A percentile compares a stretch with the other conserved stretches of the same genome.
These are phyloP conservation scores for Lycium ferocissimum DNA, from an alignment of 257 asterid species.

Conservation along the genomic window DNA sequence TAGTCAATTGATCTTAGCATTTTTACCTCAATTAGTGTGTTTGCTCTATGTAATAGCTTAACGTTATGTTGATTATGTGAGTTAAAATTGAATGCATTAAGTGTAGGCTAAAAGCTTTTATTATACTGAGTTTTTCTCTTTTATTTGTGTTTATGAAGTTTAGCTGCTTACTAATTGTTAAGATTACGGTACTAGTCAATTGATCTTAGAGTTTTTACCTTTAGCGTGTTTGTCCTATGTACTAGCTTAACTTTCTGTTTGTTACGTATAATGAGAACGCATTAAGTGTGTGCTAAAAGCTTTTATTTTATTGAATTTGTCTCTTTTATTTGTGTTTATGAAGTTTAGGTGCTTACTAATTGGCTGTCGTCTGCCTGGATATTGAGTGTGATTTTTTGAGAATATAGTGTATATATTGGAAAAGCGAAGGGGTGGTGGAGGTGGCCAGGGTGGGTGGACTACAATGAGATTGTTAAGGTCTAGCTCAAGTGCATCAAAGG, in stretches of 20 bases:
- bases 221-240: background rate
- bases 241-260: background rate
- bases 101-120: background rate
- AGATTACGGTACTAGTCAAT: too few species aligned
- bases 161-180: background rate
- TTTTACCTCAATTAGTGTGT: background rate
- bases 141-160: slow-evolving; percentile 19
- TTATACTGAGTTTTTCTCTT: slow-evolving; percentile 2
- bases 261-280: background rate
- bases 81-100: background rate
- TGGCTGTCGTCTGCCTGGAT: slow-evolving; percentile 11
- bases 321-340: slow-evolving; percentile 18
- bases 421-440: slow-evolving; percentile 26
- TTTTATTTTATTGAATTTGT: background rate
- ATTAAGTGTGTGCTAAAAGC: slow-evolving; percentile 12
- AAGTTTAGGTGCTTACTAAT: slow-evolving; percentile 13
- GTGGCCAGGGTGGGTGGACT: slow-evolving; percentile 38
- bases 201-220: too few species aligned
- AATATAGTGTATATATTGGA: slow-evolving; percentile 1
- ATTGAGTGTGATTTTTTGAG: slow-evolving; percentile 32
- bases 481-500: slow-evolving; percentile 58
- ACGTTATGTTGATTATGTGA: background rate
- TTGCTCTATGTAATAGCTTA: slow-evolving; percentile 13
- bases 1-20: background rate
- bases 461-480: slow-evolving; percentile 77